Percentiles rank a stretch among this genome's conserved stretches.
Evolutionary conservation across 2,329 filamentous ascomycete species (phyloP).

Genomic region (Colletotrichum salicis): DNA sequence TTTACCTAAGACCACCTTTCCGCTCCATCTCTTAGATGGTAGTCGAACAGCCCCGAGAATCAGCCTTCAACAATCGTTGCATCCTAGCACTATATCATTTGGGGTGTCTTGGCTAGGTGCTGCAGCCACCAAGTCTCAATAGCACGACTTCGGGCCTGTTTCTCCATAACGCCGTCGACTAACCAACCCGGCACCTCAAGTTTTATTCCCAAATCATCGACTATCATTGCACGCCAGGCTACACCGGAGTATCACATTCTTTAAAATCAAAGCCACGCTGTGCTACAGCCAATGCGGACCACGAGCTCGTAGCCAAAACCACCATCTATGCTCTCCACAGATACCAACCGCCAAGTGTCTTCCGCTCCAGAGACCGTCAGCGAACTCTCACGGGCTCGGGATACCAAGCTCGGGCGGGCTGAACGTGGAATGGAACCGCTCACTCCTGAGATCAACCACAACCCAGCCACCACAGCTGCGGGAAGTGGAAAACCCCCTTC

Average conservation of each 20-base stretch:
- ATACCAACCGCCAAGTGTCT: not conserved
- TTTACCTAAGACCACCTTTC: not conserved
- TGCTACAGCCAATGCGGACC: not conserved
- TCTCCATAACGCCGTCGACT: not conserved
- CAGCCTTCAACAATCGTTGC: not conserved
- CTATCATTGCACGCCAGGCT: not conserved
- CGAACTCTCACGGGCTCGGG: not conserved
- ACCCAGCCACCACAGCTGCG: not conserved
- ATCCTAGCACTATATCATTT: not conserved
- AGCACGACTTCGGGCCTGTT: not conserved
- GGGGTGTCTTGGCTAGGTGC: not conserved
- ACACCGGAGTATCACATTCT: not conserved
- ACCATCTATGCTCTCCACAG: not conserved
- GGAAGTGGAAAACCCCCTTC: not conserved
- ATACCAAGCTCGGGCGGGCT: not conserved
- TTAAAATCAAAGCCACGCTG: not conserved
- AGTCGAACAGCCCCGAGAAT: not conserved
- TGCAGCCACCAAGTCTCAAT: not conserved
- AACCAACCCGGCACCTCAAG: not conserved
- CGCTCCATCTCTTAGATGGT: conserved; percentile 11
- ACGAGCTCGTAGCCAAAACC: not conserved
- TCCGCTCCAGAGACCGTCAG: not conserved
- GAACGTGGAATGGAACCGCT: conserved; percentile 23
- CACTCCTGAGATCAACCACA: not conserved
- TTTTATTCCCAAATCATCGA: not conserved